Evolutionary conservation across 768 basidiomycete species (phyloP).

Genomic region (Postia placenta): DNA sequence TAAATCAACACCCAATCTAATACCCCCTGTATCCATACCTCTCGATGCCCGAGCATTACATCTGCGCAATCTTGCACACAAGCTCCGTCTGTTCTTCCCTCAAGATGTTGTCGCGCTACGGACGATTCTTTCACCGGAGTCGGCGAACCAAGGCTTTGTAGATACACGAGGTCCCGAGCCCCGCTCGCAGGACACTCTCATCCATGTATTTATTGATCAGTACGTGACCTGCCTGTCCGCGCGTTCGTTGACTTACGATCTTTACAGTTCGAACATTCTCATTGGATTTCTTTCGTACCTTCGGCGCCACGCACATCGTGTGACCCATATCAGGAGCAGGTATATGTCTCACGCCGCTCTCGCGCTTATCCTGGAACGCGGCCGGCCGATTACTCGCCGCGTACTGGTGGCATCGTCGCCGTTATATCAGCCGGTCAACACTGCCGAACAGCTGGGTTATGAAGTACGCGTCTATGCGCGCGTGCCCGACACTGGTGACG

Average conservation of each 20-base stretch:
- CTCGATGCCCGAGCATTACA: conserved; percentile 44
- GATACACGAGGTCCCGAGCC: conserved; percentile 33
- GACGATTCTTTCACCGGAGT: conserved; percentile 23
- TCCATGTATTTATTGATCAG: conserved; percentile 54
- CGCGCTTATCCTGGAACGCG: conserved; percentile 74
- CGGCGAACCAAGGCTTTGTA: conserved; percentile 19
- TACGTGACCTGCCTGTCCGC: conserved; percentile 26
- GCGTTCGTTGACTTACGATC: conserved; percentile 4
- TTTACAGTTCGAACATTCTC: conserved; percentile 74
- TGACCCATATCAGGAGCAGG: conserved; percentile 29
- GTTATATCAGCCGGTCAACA: conserved; percentile 75
- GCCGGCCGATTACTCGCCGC: conserved; percentile 65
- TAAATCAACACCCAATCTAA: conserved; percentile 42
- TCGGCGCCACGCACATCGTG: conserved; percentile 44
- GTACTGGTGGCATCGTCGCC: conserved; percentile 80
- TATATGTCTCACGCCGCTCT: conserved; percentile 76
- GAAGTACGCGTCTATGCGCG: conserved; percentile 64
- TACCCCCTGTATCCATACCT: conserved; percentile 30
- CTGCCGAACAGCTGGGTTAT: conserved; percentile 68
- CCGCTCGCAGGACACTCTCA: conserved; percentile 24
- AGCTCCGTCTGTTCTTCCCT: conserved; percentile 51
- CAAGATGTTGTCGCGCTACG: conserved; percentile 34
- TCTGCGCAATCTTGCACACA: conserved; percentile 48
- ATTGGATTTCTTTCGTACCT: conserved; percentile 74
- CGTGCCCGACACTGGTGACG: conserved; percentile 64